Evolutionary conservation across 2,329 filamentous ascomycete species (phyloP).

Genomic region (Fusarium haematococcum): DNA sequence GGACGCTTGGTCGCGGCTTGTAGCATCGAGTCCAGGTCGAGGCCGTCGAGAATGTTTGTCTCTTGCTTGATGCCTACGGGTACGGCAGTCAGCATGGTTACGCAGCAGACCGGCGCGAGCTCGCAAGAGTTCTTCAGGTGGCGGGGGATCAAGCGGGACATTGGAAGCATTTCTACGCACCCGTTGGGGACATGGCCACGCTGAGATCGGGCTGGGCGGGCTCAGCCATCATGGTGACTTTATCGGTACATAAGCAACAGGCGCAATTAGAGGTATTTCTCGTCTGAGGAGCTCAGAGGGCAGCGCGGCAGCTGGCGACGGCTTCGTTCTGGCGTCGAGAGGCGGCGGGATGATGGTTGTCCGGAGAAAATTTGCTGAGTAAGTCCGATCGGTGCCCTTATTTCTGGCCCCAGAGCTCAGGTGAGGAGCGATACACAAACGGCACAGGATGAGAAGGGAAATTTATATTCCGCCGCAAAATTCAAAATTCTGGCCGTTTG

Average conservation of each 20-base stretch:
- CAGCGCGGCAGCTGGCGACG: conserved; percentile 35
- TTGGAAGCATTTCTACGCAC: conserved; percentile 44
- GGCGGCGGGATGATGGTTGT: conserved; percentile 47
- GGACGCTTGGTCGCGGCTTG: conserved; percentile 54
- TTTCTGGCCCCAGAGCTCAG: conserved; percentile 55
- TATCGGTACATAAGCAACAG: conserved; percentile 41
- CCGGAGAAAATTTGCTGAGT: conserved; percentile 59
- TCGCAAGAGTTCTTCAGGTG: conserved; percentile 8
- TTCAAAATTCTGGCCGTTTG: conserved; percentile 23
- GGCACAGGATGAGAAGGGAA: conserved; percentile 42
- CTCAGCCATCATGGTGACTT: conserved; percentile 56
- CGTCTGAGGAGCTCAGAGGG: conserved; percentile 34
- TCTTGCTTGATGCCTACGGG: conserved; percentile 55
- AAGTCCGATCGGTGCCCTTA: conserved; percentile 53
- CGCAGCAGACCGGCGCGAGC: conserved; percentile 12
- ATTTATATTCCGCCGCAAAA: conserved; percentile 36
- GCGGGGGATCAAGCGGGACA: conserved; percentile 22
- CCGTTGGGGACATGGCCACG: conserved; percentile 50
- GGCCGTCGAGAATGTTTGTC: conserved; percentile 49
- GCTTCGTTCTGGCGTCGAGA: conserved; percentile 24
- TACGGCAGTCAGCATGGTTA: conserved; percentile 41
- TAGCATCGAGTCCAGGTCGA: conserved; percentile 51
- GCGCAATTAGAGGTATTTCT: conserved; percentile 33
- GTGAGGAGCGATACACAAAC: conserved; percentile 54
- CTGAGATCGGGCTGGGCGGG: conserved; percentile 52